These are phyloP conservation scores for Piper longum DNA, from an alignment of 164 flowering plant species.

Conservation along the genomic window DNA sequence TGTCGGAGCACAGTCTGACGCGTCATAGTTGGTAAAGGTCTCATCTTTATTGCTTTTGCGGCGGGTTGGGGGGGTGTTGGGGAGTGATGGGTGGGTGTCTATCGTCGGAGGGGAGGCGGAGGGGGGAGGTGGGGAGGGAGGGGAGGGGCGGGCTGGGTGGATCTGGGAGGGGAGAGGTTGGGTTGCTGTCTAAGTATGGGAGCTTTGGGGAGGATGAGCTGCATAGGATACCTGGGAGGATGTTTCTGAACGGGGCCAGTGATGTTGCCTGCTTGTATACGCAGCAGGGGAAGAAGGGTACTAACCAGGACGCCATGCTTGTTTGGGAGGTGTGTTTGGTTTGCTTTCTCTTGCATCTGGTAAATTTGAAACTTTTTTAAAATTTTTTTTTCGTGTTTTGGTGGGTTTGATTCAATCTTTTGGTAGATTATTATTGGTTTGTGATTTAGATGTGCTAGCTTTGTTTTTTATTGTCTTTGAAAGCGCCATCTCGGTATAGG, in stretches of 20 bases:
- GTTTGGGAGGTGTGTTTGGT: conserved; percentile 48
- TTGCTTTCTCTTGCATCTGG: not conserved
- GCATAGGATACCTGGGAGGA: conserved; percentile 26
- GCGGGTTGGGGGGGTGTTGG: no score
- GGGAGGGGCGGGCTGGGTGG: conserved; percentile 1
- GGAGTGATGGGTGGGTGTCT: no score
- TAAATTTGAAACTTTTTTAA: not conserved
- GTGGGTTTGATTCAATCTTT: not conserved
- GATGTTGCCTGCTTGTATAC: conserved; percentile 32
- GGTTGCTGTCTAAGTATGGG: conserved; percentile 1
- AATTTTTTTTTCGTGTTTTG: not conserved
- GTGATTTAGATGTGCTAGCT: no score
- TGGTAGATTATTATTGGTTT: not conserved
- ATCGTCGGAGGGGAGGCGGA: not conserved
- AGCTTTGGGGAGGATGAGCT: conserved; percentile 21
- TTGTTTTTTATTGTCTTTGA: not conserved
- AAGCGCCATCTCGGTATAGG: not conserved
- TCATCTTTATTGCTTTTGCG: no score
- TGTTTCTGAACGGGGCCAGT: conserved; percentile 26
- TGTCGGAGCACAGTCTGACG: no score
- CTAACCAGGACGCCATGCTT: conserved; percentile 62
- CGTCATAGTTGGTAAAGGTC: no score
- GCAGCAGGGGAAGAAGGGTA: conserved; percentile 56
- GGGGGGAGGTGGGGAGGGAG: not conserved
- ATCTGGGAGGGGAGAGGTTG: conserved; percentile 1